These are phyloP conservation scores for Rhizopogon vesiculosus DNA, from an alignment of 768 basidiomycete genomes.

Conservation along the genomic window DNA sequence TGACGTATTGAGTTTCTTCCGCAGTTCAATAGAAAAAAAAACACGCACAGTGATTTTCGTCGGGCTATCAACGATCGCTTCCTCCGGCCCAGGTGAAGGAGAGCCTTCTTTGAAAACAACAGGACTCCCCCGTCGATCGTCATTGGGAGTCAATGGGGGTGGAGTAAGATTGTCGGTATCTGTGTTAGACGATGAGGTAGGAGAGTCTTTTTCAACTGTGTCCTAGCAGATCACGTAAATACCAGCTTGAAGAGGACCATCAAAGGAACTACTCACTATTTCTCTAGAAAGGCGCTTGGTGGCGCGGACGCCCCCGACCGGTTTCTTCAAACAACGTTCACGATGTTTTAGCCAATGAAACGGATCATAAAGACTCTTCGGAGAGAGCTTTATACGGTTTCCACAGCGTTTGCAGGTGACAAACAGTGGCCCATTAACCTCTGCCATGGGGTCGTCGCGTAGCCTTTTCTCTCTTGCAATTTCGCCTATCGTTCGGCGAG, in stretches of 20 bases:
- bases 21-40: neutral
- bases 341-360: constrained; percentile 68
- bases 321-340: constrained; percentile 51
- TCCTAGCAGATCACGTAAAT: constrained; percentile 8
- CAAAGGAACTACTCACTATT: constrained; percentile 11
- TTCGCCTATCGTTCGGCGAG: constrained; percentile 37
- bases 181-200: constrained; percentile 23
- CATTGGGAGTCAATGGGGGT: constrained; percentile 33
- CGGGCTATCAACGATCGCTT: constrained; percentile 8
- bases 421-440: constrained; percentile 43
- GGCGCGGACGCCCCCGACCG: constrained; percentile 16
- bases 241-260: neutral
- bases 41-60: constrained; percentile 19
- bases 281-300: constrained; percentile 16
- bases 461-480: constrained; percentile 47
- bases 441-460: constrained; percentile 48
- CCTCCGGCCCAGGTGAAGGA: constrained; percentile 17
- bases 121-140: constrained; percentile 18
- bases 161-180: constrained; percentile 28
- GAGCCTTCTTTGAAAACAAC: constrained; percentile 20
- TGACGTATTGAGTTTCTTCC: constrained; percentile 2
- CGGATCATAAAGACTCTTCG: constrained; percentile 61
- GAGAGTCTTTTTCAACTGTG: constrained; percentile 15
- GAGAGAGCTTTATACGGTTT: constrained; percentile 56
- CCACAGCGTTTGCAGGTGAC: constrained; percentile 56